A percentile compares a stretch with the other conserved stretches of the same genome.
These are phyloP conservation scores for Lathyrus aphaca DNA, from an alignment of 306 rosid genomes.

Conservation along the genomic window DNA sequence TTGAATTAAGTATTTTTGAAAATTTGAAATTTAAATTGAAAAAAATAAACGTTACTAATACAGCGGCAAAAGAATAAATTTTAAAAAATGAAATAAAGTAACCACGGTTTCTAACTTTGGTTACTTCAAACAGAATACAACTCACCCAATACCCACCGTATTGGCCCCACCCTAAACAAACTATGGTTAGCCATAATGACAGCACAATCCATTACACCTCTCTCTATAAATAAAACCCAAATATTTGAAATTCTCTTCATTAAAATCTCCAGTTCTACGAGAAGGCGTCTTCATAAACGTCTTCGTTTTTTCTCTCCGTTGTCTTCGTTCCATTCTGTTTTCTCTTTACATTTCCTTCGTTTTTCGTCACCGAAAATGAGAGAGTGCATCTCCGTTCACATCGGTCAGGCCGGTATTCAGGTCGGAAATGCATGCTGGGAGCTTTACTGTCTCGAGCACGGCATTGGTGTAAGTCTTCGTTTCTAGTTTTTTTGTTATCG, in stretches of 20 bases:
- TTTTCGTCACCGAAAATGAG: conserved; percentile 56
- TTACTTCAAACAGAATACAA: conserved; percentile 32
- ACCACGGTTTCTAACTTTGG: conserved; percentile 49
- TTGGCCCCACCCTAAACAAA: conserved; percentile 21
- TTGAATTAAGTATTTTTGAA: too few species aligned
- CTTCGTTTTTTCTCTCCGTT: conserved; percentile 25
- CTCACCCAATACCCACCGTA: conserved; percentile 22
- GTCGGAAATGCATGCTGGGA: conserved; percentile 99
- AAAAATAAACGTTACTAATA: neutral
- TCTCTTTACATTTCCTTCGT: neutral
- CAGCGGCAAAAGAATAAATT: conserved; percentile 50
- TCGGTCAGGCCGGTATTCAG: conserved; percentile 98
- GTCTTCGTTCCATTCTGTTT: too few species aligned
- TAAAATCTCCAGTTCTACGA: conserved; percentile 1
- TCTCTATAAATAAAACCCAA: conserved; percentile 38
- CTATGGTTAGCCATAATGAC: conserved; percentile 34
- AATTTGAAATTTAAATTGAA: too few species aligned
- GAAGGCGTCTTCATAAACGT: conserved; percentile 93
- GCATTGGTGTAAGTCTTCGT: conserved; percentile 61
- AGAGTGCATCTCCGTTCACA: conserved; percentile 93
- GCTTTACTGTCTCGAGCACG: conserved; percentile 93
- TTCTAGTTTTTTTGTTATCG: neutral
- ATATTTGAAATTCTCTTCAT: neutral
- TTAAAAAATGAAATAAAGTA: conserved; percentile 12
- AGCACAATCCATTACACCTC: neutral